These are phyloP conservation scores for Tilletiaria anomala DNA, from an alignment of 1,284 basidiomycete genomes.

Conservation along the genomic window DNA sequence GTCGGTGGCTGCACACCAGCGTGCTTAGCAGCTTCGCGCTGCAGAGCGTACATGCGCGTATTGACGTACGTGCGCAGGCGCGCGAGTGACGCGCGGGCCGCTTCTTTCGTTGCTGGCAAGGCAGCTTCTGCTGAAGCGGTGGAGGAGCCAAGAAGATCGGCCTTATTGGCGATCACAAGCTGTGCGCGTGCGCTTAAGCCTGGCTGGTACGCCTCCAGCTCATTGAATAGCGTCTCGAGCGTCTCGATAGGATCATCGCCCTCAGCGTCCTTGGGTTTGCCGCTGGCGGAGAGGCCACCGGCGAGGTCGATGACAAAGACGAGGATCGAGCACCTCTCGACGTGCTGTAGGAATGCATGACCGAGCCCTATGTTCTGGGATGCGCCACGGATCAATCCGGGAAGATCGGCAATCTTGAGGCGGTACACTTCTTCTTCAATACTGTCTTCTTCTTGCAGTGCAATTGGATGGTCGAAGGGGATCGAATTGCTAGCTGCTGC, in stretches of 20 bases:
- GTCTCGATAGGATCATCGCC: slow-evolving; percentile 53
- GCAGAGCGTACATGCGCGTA: neutral
- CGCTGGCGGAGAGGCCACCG: too few species aligned
- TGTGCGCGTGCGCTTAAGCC: slow-evolving; percentile 53
- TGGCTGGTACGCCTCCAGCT: slow-evolving; percentile 66
- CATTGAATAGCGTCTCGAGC: slow-evolving; percentile 55
- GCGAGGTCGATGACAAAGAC: slow-evolving; percentile 86
- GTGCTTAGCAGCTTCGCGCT: neutral
- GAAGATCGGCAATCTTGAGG: slow-evolving; percentile 94
- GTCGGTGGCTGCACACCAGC: neutral
- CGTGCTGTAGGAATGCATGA: slow-evolving; percentile 79
- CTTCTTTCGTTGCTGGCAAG: slow-evolving; percentile 1
- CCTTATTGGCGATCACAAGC: slow-evolving; percentile 82
- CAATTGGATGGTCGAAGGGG: neutral
- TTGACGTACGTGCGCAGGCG: neutral
- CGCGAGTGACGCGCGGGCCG: neutral
- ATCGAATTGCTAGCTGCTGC: neutral
- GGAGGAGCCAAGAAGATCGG: slow-evolving; percentile 48
- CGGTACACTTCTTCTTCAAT: slow-evolving; percentile 46
- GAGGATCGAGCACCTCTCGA: slow-evolving; percentile 78
- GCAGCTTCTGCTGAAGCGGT: too few species aligned
- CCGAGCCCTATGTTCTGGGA: slow-evolving; percentile 82
- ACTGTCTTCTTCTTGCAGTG: slow-evolving; percentile 1
- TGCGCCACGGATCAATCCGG: slow-evolving; percentile 71
- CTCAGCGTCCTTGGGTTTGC: too few species aligned